These are phyloP conservation scores for Plenodomus biglobosus DNA, from an alignment of 2,329 filamentous ascomycete genomes.

Conservation along the genomic window DNA sequence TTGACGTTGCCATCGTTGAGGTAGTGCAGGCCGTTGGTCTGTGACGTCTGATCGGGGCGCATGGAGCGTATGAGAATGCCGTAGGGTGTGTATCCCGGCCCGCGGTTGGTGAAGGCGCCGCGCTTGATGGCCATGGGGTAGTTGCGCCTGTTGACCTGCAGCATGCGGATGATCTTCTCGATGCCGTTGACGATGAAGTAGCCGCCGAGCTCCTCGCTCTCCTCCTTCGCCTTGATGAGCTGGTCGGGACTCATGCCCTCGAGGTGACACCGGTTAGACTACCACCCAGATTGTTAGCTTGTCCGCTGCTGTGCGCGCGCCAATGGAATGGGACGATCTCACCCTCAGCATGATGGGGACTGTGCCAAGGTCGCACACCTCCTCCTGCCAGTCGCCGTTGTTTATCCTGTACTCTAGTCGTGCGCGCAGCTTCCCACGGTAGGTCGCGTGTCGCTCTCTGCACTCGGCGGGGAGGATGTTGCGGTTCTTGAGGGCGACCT, in stretches of 20 bases:
- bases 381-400: slow-evolving; percentile 78
- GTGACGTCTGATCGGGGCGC: slow-evolving; percentile 94
- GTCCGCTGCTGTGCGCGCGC: slow-evolving; percentile 14
- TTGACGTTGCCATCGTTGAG: slow-evolving; percentile 94
- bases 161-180: slow-evolving; percentile 91
- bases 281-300: slow-evolving; percentile 31
- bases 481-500: slow-evolving; percentile 74
- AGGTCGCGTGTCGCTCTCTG: slow-evolving; percentile 88
- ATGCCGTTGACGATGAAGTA: slow-evolving; percentile 98
- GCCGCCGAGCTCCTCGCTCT: slow-evolving; percentile 92
- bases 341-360: slow-evolving; percentile 93
- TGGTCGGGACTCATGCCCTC: slow-evolving; percentile 80
- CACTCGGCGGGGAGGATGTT: slow-evolving; percentile 91
- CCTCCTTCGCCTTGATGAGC: slow-evolving; percentile 85
- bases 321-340: slow-evolving; percentile 34
- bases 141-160: slow-evolving; percentile 87
- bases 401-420: slow-evolving; percentile 86
- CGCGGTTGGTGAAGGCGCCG: slow-evolving; percentile 85
- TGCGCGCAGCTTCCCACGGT: slow-evolving; percentile 81
- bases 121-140: slow-evolving; percentile 94
- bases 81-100: slow-evolving; percentile 81
- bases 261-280: slow-evolving; percentile 90
- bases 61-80: slow-evolving; percentile 92
- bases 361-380: slow-evolving; percentile 80
- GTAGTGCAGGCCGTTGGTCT: slow-evolving; percentile 96